A percentile compares a stretch with the other conserved stretches of the same genome.
phyloP scores from a whole-genome alignment of 768 basidiomycete species.

The Coprinellus micaceus region DNA sequence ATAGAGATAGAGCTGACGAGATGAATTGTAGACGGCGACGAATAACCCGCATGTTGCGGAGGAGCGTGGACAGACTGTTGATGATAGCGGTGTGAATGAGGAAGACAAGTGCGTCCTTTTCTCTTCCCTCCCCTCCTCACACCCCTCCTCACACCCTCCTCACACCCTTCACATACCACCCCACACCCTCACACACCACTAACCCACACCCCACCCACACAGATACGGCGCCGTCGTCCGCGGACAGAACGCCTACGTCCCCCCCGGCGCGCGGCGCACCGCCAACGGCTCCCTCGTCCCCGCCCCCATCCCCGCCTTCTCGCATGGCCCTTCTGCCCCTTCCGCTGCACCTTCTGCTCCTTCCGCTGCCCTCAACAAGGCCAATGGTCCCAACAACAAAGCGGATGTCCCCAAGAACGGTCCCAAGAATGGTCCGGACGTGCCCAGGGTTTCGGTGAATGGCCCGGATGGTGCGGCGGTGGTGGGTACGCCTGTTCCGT shows the following conservation, averaged over 20 bases:
- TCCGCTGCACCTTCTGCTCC: no score
- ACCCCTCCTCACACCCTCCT: no score
- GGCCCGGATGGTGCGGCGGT: constrained; percentile 67
- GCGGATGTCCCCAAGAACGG: no score
- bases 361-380: no score
- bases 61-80: constrained; percentile 64
- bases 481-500: constrained; percentile 38
- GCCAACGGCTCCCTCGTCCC: no score
- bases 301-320: constrained; percentile 25
- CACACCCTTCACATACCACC: no score
- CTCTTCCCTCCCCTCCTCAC: constrained; percentile 11
- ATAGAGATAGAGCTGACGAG: no score
- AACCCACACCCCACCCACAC: no score
- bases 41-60: constrained; percentile 87
- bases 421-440: constrained; percentile 36
- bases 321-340: no score
- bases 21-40: constrained; percentile 43
- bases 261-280: constrained; percentile 82
- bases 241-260: constrained; percentile 85
- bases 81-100: constrained; percentile 80
- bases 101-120: constrained; percentile 81
- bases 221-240: constrained; percentile 94
- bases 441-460: constrained; percentile 75
- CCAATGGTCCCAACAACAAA: no score
- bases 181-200: no score